phyloP scores from a whole-genome alignment of 2,329 filamentous ascomycete genomes.

The Apiospora malaysiana region DNA sequence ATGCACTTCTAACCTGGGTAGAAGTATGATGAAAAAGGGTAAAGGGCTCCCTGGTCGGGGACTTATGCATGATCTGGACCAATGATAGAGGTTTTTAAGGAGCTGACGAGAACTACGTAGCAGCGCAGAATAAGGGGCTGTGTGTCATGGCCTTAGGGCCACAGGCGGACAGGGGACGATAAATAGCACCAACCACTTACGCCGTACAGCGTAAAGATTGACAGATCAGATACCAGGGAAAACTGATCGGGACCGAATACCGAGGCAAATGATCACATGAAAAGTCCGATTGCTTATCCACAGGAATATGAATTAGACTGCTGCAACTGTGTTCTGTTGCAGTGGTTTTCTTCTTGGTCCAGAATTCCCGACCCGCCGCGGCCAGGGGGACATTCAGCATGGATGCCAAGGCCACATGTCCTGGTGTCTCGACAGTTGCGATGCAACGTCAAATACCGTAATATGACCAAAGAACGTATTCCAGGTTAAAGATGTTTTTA shows the following conservation, averaged over 20 bases:
- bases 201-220: neutral
- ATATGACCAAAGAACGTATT: neutral
- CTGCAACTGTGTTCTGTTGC: neutral
- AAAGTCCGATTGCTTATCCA: neutral
- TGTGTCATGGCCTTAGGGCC: neutral
- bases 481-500: neutral
- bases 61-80: neutral
- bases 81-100: neutral
- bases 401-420: neutral
- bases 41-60: neutral
- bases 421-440: neutral
- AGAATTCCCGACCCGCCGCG: neutral
- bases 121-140: neutral
- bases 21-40: too few relatives aligned
- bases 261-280: constrained; percentile 1
- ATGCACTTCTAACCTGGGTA: too few relatives aligned
- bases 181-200: neutral
- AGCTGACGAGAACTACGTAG: neutral
- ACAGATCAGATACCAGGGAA: neutral
- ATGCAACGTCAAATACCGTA: neutral
- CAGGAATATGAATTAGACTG: neutral
- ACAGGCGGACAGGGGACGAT: too few relatives aligned
- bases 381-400: neutral
- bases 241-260: neutral
- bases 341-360: neutral